These are phyloP conservation scores for Leonotis leonurus DNA, from an alignment of 257 asterid genomes.

Conservation along the genomic window DNA sequence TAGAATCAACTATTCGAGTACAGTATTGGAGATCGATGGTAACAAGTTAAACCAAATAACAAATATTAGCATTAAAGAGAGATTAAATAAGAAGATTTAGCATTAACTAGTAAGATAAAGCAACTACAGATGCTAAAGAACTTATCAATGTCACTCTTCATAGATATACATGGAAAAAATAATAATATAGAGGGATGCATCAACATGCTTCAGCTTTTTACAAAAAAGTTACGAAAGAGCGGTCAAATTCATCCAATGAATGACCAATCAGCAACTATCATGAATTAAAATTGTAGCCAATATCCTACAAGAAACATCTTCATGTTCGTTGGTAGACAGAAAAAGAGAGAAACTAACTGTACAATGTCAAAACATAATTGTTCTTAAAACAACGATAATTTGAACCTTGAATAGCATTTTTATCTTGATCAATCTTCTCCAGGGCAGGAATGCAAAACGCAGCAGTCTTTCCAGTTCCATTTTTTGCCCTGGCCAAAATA, in stretches of 20 bases:
- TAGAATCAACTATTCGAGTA: background rate
- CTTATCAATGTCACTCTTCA: background rate
- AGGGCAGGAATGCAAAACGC: conserved; percentile 84
- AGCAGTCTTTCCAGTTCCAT: conserved; percentile 96
- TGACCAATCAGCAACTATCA: background rate
- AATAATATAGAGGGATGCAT: background rate
- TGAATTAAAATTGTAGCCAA: background rate
- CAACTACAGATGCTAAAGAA: background rate
- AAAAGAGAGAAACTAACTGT: background rate
- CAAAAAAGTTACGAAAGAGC: background rate
- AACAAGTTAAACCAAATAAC: background rate
- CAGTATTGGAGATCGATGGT: no score
- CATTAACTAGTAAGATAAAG: background rate
- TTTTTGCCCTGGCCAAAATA: conserved; percentile 88
- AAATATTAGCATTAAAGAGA: background rate
- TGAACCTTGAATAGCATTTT: conserved; percentile 79
- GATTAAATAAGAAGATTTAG: background rate
- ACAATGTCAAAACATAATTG: conserved; percentile 1
- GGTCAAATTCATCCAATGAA: background rate
- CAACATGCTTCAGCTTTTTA: background rate
- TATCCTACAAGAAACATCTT: conserved; percentile 2
- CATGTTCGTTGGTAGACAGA: background rate
- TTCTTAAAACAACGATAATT: conserved; percentile 1
- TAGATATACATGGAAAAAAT: background rate
- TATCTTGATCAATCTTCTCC: conserved; percentile 84